phyloP scores from a whole-genome alignment of 306 rosid genomes.

The Rosa rugosa region DNA sequence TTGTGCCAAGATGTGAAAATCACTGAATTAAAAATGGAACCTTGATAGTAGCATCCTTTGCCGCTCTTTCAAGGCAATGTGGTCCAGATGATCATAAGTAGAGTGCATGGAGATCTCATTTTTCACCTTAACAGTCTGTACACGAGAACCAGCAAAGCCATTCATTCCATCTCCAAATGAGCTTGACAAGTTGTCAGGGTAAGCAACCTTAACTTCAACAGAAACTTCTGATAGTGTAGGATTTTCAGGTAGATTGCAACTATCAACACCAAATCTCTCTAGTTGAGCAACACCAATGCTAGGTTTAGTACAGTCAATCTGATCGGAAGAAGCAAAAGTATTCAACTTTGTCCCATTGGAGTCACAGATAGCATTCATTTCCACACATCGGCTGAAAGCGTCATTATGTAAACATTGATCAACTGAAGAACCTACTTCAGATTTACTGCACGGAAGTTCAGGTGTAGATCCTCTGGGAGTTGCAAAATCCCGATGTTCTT shows the following conservation, averaged over 20 bases:
- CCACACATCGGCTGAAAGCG: slow-evolving; percentile 15
- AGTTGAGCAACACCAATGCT: slow-evolving; percentile 18
- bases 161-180: slow-evolving; percentile 35
- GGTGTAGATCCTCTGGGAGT: slow-evolving; percentile 2
- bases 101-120: slow-evolving; percentile 42
- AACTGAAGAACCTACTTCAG: slow-evolving; percentile 13
- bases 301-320: slow-evolving; percentile 26
- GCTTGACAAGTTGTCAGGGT: slow-evolving; percentile 26
- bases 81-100: slow-evolving; percentile 54
- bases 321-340: slow-evolving; percentile 35
- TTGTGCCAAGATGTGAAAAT: background rate
- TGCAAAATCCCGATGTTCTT: slow-evolving; percentile 1
- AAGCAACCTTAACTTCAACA: slow-evolving; percentile 39
- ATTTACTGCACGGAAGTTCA: slow-evolving; percentile 1
- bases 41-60: slow-evolving; percentile 61
- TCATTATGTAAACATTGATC: slow-evolving; percentile 27
- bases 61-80: slow-evolving; percentile 63
- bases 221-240: slow-evolving; percentile 32
- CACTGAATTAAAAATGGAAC: slow-evolving; percentile 39
- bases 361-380: slow-evolving; percentile 28
- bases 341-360: slow-evolving; percentile 21
- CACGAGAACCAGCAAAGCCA: slow-evolving; percentile 32
- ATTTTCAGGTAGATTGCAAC: slow-evolving; percentile 21
- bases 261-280: slow-evolving; percentile 25
- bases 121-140: slow-evolving; percentile 30